These are phyloP conservation scores for Epichloe uncinata DNA, from an alignment of 2,329 filamentous ascomycete genomes.

Conservation along the genomic window DNA sequence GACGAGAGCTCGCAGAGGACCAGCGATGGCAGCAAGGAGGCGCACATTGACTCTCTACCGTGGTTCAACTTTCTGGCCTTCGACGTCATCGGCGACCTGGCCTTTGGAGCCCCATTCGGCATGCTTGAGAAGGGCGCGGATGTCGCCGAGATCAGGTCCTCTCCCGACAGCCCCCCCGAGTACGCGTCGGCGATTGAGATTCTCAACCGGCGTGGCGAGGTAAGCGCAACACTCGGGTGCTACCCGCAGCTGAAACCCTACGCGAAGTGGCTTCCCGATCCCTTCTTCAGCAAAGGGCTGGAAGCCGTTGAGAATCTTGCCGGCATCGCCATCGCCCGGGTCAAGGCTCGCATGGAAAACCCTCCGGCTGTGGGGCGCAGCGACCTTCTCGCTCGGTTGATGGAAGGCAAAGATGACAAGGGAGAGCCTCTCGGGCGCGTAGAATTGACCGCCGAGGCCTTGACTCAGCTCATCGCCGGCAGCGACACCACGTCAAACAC, in stretches of 20 bases:
- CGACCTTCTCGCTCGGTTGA: constrained; percentile 69
- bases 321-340: constrained; percentile 76
- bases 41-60: constrained; percentile 57
- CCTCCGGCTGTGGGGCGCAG: constrained; percentile 54
- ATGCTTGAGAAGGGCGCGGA: constrained; percentile 71
- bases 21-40: constrained; percentile 46
- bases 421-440: constrained; percentile 62
- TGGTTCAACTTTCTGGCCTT: constrained; percentile 54
- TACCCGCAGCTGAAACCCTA: constrained; percentile 64
- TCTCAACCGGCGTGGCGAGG: constrained; percentile 75
- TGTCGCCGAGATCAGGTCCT: constrained; percentile 56
- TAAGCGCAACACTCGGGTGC: constrained; percentile 67
- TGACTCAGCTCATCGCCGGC: constrained; percentile 77
- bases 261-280: constrained; percentile 67
- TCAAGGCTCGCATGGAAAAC: constrained; percentile 58
- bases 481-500: constrained; percentile 69
- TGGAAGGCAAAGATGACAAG: constrained; percentile 73
- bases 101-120: constrained; percentile 37
- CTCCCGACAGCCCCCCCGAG: constrained; percentile 44
- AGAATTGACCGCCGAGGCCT: constrained; percentile 76
- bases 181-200: constrained; percentile 77
- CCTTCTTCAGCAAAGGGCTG: constrained; percentile 66
- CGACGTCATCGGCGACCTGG: constrained; percentile 34
- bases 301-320: constrained; percentile 67
- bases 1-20: constrained; percentile 28